Evolutionary conservation across 768 basidiomycete genomes (phyloP).

Genomic region (Naganishia onofrii): DNA sequence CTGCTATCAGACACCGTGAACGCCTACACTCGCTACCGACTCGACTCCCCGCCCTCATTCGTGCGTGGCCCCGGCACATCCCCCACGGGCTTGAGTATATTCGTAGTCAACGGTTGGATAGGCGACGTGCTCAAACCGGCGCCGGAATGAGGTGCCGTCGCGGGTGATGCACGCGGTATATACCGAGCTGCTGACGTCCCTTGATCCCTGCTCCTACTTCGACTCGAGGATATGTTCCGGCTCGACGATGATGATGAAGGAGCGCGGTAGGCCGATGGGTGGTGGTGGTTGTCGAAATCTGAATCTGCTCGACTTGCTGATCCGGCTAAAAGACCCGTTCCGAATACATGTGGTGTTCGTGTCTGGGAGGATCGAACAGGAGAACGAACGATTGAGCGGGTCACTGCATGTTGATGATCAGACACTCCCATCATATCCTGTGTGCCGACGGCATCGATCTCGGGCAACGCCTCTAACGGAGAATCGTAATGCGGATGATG

Average conservation of each 20-base stretch:
- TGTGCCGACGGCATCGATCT: constrained; percentile 7
- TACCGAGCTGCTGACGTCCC: not conserved
- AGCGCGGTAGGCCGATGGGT: not conserved
- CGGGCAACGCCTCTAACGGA: constrained; percentile 5
- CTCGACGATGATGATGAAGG: not conserved
- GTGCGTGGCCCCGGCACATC: constrained; percentile 1
- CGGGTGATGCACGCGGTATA: too few species aligned
- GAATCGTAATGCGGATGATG: constrained; percentile 17
- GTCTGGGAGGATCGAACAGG: not conserved
- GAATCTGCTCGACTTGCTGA: not conserved
- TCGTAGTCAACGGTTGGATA: constrained; percentile 1
- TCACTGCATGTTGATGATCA: not conserved
- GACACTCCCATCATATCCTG: not conserved
- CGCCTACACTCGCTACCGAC: not conserved
- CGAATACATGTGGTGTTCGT: not conserved
- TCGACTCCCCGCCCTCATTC: not conserved
- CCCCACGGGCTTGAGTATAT: not conserved
- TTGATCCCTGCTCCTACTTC: constrained; percentile 5
- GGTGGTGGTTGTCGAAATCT: not conserved
- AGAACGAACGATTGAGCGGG: not conserved
- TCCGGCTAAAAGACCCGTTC: not conserved
- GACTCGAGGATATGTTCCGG: constrained; percentile 3
- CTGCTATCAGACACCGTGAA: not conserved
- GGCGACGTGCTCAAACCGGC: not conserved
- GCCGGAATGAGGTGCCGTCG: not conserved